A percentile compares a stretch with the other conserved stretches of the same genome.
Evolutionary conservation across 192 early-diverging fungal species (phyloP).

Genomic region (Coemansia sp.): DNA sequence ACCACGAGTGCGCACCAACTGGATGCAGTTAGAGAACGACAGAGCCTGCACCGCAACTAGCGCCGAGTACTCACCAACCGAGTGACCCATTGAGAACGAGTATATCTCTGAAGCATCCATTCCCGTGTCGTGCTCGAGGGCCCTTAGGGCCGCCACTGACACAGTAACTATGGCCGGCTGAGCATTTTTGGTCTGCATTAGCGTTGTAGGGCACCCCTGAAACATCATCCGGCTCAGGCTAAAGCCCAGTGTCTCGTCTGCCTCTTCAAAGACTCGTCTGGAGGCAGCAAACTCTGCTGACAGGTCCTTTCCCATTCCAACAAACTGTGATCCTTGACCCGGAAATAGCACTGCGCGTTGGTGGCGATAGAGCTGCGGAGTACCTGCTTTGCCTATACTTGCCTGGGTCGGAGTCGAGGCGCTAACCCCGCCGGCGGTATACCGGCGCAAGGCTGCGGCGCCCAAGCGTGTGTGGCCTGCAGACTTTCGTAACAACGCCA

Average conservation of each 20-base stretch:
- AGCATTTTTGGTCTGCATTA: constrained; percentile 74
- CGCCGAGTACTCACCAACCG: constrained; percentile 89
- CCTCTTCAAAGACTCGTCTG: constrained; percentile 83
- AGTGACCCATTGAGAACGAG: constrained; percentile 87
- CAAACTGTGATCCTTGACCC: constrained; percentile 81
- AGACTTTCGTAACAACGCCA: not conserved
- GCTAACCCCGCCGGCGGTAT: not conserved
- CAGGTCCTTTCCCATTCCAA: constrained; percentile 93
- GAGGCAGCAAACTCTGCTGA: constrained; percentile 73
- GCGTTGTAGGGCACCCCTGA: constrained; percentile 68
- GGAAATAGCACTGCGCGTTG: constrained; percentile 50
- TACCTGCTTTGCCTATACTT: not conserved
- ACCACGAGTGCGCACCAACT: constrained; percentile 83
- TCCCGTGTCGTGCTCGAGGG: constrained; percentile 81
- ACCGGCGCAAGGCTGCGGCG: not conserved
- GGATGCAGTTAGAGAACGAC: constrained; percentile 77
- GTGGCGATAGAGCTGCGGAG: constrained; percentile 37
- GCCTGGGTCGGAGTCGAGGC: not conserved
- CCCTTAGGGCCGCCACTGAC: constrained; percentile 82
- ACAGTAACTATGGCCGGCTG: constrained; percentile 93
- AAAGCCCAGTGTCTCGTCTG: constrained; percentile 79
- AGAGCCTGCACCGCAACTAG: constrained; percentile 68
- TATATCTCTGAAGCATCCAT: constrained; percentile 71
- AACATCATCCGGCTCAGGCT: constrained; percentile 81
- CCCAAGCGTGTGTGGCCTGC: not conserved